These are phyloP conservation scores for Hypoxylon sp. DNA, from an alignment of 2,329 filamentous ascomycete genomes.

Conservation along the genomic window DNA sequence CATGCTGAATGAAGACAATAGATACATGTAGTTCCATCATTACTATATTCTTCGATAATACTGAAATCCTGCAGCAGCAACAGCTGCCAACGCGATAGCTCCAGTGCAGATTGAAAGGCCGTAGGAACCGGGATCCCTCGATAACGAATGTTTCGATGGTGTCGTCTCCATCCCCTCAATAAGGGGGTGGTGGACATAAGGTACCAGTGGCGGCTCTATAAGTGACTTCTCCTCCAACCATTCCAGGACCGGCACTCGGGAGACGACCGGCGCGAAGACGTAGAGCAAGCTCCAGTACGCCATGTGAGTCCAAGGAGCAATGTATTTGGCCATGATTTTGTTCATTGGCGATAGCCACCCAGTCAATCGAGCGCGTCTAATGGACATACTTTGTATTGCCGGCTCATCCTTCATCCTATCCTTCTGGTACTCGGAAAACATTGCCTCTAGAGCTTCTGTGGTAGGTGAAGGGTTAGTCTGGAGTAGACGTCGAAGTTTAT, in stretches of 20 bases:
- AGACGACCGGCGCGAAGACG: conserved; percentile 38
- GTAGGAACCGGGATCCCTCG: conserved; percentile 3
- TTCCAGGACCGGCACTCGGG: conserved; percentile 45
- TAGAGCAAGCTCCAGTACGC: conserved; percentile 24
- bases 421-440: conserved; percentile 48
- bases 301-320: conserved; percentile 31
- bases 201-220: conserved; percentile 32
- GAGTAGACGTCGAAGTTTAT: conserved; percentile 48
- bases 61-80: conserved; percentile 40
- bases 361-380: conserved; percentile 32
- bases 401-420: conserved; percentile 45
- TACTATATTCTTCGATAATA: conserved; percentile 36
- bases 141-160: background rate
- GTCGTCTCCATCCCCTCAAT: background rate
- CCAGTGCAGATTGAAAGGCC: conserved; percentile 27
- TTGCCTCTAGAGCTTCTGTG: conserved; percentile 39
- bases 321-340: conserved; percentile 43
- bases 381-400: conserved; percentile 43
- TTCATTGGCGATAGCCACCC: conserved; percentile 42
- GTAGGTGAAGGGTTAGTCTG: conserved; percentile 30
- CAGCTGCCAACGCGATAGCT: conserved; percentile 30
- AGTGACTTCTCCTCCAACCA: conserved; percentile 47
- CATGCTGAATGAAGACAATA: background rate
- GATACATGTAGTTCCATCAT: background rate
- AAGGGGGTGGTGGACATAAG: conserved; percentile 44